phyloP scores from a whole-genome alignment of 2,329 filamentous ascomycete species.

The Chaetoscypha palmicola region DNA sequence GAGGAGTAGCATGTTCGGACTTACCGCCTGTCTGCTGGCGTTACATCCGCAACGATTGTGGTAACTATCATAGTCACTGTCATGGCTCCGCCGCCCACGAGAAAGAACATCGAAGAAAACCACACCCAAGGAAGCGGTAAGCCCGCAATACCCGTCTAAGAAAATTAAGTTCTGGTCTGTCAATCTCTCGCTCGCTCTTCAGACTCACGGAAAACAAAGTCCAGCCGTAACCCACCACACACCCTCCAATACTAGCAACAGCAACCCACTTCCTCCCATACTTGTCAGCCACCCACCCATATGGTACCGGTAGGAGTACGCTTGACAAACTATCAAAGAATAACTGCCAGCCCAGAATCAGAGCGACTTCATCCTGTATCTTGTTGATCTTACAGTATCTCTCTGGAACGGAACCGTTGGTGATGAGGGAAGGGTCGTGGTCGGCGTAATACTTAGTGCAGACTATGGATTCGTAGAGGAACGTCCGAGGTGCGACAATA shows the following conservation, averaged over 20 bases:
- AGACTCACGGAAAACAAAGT: neutral
- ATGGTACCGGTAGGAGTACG: neutral
- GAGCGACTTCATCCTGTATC: conserved; percentile 13
- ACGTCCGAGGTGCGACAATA: conserved; percentile 13
- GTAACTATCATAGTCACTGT: neutral
- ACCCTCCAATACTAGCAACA: neutral
- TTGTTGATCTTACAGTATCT: conserved; percentile 13
- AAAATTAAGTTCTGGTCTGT: too few relatives aligned
- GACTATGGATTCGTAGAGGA: conserved; percentile 16
- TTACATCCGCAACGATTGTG: conserved; percentile 5
- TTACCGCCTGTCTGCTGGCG: neutral
- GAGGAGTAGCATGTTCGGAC: too few relatives aligned
- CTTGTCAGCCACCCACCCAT: conserved; percentile 1
- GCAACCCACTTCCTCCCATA: conserved; percentile 2
- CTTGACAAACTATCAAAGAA: conserved; percentile 7
- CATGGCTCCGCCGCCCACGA: neutral
- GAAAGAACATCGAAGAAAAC: neutral
- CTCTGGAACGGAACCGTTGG: conserved; percentile 9
- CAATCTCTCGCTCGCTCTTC: too few relatives aligned
- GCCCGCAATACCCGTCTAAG: neutral
- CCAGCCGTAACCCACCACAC: neutral
- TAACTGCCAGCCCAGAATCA: conserved; percentile 15
- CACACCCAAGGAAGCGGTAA: neutral
- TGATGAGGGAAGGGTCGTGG: conserved; percentile 5
- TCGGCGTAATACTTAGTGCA: conserved; percentile 11